phyloP scores from a whole-genome alignment of 768 basidiomycete genomes.

The Harrya chromipes region DNA sequence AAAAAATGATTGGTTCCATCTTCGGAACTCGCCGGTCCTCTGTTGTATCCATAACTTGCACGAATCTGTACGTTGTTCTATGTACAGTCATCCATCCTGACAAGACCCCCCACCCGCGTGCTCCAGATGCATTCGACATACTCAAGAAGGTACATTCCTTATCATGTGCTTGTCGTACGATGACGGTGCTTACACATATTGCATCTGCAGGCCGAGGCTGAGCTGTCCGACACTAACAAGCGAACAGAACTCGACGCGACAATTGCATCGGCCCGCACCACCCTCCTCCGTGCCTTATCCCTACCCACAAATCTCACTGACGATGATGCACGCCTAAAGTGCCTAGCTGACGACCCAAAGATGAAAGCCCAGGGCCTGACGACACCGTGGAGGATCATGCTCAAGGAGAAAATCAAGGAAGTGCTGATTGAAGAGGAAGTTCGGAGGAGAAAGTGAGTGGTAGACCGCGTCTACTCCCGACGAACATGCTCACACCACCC shows the following conservation, averaged over 20 bases:
- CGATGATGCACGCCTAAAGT: constrained; percentile 54
- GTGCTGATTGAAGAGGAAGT: constrained; percentile 89
- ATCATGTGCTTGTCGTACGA: neutral
- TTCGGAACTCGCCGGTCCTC: neutral
- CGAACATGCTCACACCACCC: constrained; percentile 2
- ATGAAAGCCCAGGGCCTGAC: constrained; percentile 28
- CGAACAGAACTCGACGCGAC: constrained; percentile 80
- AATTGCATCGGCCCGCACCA: constrained; percentile 68
- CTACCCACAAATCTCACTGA: constrained; percentile 60
- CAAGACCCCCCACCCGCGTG: constrained; percentile 85
- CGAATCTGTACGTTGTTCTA: constrained; percentile 41
- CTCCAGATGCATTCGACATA: constrained; percentile 90
- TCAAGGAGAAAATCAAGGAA: constrained; percentile 75
- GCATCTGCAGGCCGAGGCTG: constrained; percentile 70
- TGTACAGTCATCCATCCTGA: constrained; percentile 94
- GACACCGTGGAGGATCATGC: constrained; percentile 64
- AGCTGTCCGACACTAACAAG: constrained; percentile 73
- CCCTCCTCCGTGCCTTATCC: constrained; percentile 59
- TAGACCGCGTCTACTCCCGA: neutral
- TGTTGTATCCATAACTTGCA: neutral
- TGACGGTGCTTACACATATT: neutral
- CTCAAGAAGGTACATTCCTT: constrained; percentile 73
- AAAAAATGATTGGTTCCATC: constrained; percentile 6
- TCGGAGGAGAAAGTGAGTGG: constrained; percentile 70
- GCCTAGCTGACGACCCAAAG: constrained; percentile 38